phyloP scores from a whole-genome alignment of 192 early-diverging fungal species.

The Coemansia sp. region DNA sequence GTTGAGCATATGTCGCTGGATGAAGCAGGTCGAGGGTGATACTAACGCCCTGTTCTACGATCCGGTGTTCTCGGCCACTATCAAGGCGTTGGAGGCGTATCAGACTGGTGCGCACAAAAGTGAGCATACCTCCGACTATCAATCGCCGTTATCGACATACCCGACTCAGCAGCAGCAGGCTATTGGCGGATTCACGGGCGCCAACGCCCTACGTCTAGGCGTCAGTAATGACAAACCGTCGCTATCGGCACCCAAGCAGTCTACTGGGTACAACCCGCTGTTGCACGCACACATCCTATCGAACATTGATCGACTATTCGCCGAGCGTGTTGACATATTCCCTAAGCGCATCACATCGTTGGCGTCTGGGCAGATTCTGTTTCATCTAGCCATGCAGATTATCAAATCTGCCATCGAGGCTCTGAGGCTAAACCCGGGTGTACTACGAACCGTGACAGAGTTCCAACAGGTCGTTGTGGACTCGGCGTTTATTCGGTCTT shows the following conservation, averaged over 20 bases:
- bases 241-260: background rate
- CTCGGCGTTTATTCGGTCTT: slow-evolving; percentile 39
- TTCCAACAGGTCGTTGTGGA: slow-evolving; percentile 44
- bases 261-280: background rate
- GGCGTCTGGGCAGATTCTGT: slow-evolving; percentile 40
- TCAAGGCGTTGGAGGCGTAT: slow-evolving; percentile 26
- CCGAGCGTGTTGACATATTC: slow-evolving; percentile 55
- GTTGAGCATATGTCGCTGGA: slow-evolving; percentile 48
- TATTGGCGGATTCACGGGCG: slow-evolving; percentile 3
- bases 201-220: slow-evolving; percentile 10
- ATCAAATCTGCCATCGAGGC: slow-evolving; percentile 47
- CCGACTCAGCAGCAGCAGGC: slow-evolving; percentile 10
- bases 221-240: background rate
- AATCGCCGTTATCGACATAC: background rate
- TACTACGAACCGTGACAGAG: slow-evolving; percentile 5
- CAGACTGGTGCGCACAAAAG: background rate
- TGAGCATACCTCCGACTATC: background rate
- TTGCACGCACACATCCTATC: slow-evolving; percentile 49
- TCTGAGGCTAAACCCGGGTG: slow-evolving; percentile 22
- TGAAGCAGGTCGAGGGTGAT: slow-evolving; percentile 50
- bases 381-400: slow-evolving; percentile 47
- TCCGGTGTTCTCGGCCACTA: slow-evolving; percentile 38
- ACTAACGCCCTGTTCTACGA: slow-evolving; percentile 53
- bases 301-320: slow-evolving; percentile 56
- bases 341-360: slow-evolving; percentile 28